Percentiles rank a stretch among this genome's conserved stretches.
phyloP scores from a whole-genome alignment of 805 yeast species.

The Brettanomyces custersianus region DNA sequence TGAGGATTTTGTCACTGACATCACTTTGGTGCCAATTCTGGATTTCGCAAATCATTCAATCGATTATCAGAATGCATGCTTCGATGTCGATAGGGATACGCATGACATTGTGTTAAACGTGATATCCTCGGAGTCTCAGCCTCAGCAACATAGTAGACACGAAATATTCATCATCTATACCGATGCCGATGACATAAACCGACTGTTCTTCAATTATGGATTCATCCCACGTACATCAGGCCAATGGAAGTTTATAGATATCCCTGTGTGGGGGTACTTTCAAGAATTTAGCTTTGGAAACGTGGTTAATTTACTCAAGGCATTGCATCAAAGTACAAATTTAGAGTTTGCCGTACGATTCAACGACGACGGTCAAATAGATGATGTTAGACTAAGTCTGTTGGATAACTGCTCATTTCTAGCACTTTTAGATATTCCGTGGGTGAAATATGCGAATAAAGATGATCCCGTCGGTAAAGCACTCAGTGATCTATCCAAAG shows the following conservation, averaged over 20 bases:
- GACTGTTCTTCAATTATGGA: conserved; percentile 35
- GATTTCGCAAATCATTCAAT: conserved; percentile 61
- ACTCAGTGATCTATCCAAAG: conserved; percentile 8
- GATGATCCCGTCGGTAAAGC: conserved; percentile 9
- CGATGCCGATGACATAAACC: conserved; percentile 32
- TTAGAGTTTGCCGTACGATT: conserved; percentile 28
- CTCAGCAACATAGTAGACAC: conserved; percentile 3
- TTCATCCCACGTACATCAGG: conserved; percentile 30
- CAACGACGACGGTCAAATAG: conserved; percentile 10
- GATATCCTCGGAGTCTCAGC: conserved; percentile 9
- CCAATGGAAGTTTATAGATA: conserved; percentile 22
- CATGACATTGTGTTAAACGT: conserved; percentile 35
- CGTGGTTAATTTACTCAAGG: conserved; percentile 19
- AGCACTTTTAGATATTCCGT: no score
- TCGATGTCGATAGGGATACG: conserved; percentile 45
- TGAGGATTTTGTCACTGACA: conserved; percentile 33
- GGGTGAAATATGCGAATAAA: conserved; percentile 7
- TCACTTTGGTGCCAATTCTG: conserved; percentile 54
- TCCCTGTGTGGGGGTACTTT: conserved; percentile 26
- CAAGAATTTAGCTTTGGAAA: conserved; percentile 1
- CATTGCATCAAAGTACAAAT: conserved; percentile 29
- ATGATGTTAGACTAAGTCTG: conserved; percentile 19
- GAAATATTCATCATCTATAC: conserved; percentile 39
- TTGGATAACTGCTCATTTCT: no score
- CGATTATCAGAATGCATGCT: conserved; percentile 39